Evolutionary conservation across 371 early-diverging fungal genomes (phyloP).

Genomic region (Mucor sp.): DNA sequence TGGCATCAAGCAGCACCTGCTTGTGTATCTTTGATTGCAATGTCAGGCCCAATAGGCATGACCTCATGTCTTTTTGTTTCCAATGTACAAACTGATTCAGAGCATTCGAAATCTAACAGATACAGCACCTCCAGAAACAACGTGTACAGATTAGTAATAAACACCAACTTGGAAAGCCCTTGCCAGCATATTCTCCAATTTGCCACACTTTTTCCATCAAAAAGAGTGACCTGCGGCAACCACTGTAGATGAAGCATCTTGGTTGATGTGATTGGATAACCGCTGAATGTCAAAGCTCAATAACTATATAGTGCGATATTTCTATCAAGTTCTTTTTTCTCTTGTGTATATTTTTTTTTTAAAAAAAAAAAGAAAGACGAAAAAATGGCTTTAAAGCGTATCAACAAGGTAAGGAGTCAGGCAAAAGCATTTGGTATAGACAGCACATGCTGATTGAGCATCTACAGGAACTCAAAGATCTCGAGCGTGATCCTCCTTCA

Average conservation of each 20-base stretch:
- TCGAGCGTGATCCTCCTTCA: constrained; percentile 94
- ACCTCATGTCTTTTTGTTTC: no score
- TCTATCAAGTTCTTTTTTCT: constrained; percentile 14
- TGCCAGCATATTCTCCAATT: no score
- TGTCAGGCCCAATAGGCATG: background rate
- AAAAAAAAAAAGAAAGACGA: background rate
- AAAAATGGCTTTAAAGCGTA: constrained; percentile 28
- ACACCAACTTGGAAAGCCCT: no score
- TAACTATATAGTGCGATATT: background rate
- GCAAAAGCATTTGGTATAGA: background rate
- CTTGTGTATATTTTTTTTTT: constrained; percentile 2
- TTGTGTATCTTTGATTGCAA: background rate
- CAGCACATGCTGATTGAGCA: background rate
- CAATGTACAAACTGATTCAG: no score
- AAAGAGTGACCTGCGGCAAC: background rate
- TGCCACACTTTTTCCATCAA: no score
- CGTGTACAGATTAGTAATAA: no score
- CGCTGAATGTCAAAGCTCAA: background rate
- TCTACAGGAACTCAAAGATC: constrained; percentile 90
- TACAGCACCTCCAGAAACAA: no score
- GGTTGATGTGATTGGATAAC: background rate
- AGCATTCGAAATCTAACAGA: no score
- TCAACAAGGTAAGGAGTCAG: constrained; percentile 17
- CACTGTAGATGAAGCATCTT: background rate
- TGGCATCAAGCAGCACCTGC: background rate